Conservation (phyloP, 1,284 basidiomycete genomes). For the Schizophyllum amplum region DNA sequence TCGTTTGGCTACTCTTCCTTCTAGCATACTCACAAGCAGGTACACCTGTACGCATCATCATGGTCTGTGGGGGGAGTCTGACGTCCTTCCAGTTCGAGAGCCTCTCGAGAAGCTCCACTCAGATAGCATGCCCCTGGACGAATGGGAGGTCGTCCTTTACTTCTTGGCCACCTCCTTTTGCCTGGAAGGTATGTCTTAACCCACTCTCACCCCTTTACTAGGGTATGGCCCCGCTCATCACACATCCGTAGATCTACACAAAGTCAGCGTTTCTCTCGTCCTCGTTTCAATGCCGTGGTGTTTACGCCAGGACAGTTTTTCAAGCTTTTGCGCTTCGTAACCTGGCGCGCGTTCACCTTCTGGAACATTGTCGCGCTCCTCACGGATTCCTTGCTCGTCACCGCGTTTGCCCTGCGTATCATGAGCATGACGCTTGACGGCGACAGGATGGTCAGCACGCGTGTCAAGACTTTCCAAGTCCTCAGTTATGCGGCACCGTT, state of each 20-base stretch:
- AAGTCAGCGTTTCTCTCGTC: slow-evolving; percentile 37
- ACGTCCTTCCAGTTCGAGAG: slow-evolving; percentile 46
- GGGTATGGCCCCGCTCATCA: neutral
- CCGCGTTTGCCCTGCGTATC: slow-evolving; percentile 71
- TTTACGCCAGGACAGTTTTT: slow-evolving; percentile 45
- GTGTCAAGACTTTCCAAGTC: slow-evolving; percentile 78
- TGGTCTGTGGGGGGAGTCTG: neutral
- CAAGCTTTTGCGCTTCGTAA: slow-evolving; percentile 57
- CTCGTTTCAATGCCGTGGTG: neutral
- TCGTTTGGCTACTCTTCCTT: slow-evolving; percentile 82
- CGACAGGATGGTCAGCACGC: slow-evolving; percentile 33
- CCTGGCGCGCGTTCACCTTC: slow-evolving; percentile 70
- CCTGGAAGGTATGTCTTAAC: slow-evolving; percentile 53
- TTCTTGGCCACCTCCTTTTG: slow-evolving; percentile 68
- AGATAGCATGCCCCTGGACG: slow-evolving; percentile 47
- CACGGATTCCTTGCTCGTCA: slow-evolving; percentile 63
- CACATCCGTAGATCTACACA: slow-evolving; percentile 47
- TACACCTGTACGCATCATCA: slow-evolving; percentile 19
- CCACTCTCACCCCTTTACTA: neutral
- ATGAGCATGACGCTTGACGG: slow-evolving; percentile 43
- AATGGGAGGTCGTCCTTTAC: slow-evolving; percentile 76
- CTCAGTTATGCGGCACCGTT: slow-evolving; percentile 82
- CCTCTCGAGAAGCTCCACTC: slow-evolving; percentile 57
- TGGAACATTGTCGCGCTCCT: slow-evolving; percentile 71
- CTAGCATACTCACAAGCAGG: slow-evolving; percentile 81